These are phyloP conservation scores for Septoria petroselini DNA, from an alignment of 2,329 filamentous ascomycete genomes.

Conservation along the genomic window DNA sequence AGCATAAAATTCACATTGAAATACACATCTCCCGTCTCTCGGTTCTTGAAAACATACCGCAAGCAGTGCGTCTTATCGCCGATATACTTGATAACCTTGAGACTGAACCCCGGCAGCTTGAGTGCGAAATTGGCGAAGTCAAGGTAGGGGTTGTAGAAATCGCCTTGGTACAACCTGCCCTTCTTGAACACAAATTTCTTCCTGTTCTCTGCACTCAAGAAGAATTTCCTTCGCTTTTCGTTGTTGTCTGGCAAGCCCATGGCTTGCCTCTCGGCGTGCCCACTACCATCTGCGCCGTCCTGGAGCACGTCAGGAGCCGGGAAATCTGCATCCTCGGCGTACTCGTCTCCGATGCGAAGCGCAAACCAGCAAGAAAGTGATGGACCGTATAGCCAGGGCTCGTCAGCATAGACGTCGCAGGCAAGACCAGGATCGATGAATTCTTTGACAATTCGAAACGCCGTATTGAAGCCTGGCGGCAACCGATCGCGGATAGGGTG, in stretches of 20 bases:
- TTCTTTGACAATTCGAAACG: conserved; percentile 81
- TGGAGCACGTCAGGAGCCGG: conserved; percentile 35
- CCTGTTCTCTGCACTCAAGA: conserved; percentile 39
- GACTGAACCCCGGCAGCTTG: conserved; percentile 46
- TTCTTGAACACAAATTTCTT: conserved; percentile 44
- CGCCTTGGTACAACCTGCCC: conserved; percentile 45
- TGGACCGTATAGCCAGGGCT: conserved; percentile 81
- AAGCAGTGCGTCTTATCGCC: conserved; percentile 49
- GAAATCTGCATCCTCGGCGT: conserved; percentile 27
- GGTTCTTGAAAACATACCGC: conserved; percentile 47
- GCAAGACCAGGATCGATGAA: conserved; percentile 86
- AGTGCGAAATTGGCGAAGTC: conserved; percentile 49
- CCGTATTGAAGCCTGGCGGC: conserved; percentile 80
- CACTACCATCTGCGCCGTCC: conserved; percentile 44
- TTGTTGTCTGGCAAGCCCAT: conserved; percentile 40
- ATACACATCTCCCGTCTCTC: conserved; percentile 42
- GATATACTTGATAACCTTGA: conserved; percentile 47
- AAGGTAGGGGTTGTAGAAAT: conserved; percentile 51
- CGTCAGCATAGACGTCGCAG: conserved; percentile 83
- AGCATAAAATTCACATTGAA: conserved; percentile 48
- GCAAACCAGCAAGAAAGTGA: conserved; percentile 41
- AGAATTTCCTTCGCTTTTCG: conserved; percentile 47
- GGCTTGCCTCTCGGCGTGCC: conserved; percentile 31
- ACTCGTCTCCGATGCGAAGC: conserved; percentile 33
- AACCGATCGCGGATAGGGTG: conserved; percentile 79